Evolutionary conservation across 495 filamentous ascomycete species (phyloP), one percentile per base, ranked within the genome.

Genomic region (Terfezia claveryi): DNA sequence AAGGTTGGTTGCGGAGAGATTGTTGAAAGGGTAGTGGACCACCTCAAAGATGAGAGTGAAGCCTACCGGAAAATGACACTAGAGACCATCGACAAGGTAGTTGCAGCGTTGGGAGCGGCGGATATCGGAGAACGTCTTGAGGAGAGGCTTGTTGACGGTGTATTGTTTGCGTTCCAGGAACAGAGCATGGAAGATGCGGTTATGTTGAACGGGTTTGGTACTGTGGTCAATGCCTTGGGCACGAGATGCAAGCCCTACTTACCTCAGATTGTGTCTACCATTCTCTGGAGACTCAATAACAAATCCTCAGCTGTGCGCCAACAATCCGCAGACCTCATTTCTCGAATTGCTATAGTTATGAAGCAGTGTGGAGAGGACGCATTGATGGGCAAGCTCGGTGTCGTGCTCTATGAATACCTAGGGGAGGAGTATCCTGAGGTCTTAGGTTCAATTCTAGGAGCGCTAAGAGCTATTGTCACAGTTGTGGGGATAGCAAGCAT

Each of bases 341-440:
- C 87, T 10, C 85, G 92, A 44, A 92, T 96, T 68, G 87, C 92
- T 8, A 83, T 93, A 75, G 89, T 94, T 49, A 95, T 99, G 92
- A 92, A 91, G 73, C 86, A 94, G 68, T 96, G 92, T 62, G 88
- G 85, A 50, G 91, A 96, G 67, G 91, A 99, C 67, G 84, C 79
- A 2, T 72, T 94, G 41, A 91, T 96, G 87, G 85, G 84, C 64
- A 96, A 96, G 68, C 79, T 99, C 49, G 85, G 88, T 64, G 75
- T 88, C 49, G 87, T 95, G n/a, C 78, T 99, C 16, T 99, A 96
- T 68, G 92, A 99, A 70, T 96, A 95, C 66, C 77, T 99, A 17
- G 92, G 92, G 70, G 92, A 99, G 71, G 92, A 99, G 67, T 99
- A 99, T 63, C 92, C 92, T 7, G 92, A 99, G 67, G 92, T 96